Base-by-base conservation (phyloP, 192 early-diverging fungal species). In the Borealophlyctis nickersoniae region DNA sequence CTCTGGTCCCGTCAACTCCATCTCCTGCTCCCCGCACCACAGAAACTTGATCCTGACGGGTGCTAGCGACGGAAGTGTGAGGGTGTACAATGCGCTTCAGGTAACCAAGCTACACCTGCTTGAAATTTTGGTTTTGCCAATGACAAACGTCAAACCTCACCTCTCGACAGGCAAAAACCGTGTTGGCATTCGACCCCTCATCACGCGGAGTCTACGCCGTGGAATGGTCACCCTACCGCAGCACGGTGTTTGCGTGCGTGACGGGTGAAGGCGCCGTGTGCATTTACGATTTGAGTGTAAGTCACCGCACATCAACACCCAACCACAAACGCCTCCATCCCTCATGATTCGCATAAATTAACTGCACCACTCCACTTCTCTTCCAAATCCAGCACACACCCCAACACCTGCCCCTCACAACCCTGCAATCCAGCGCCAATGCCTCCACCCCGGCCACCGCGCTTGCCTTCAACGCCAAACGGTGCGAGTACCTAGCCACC, bases 231-330 rank as follows among this genome's bases (percentile, higher is more conserved):
- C 75, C 71, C 9, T 53, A 60, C 28, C 67, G 74, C 29, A 59
- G 76, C 16, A 69, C 75, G 28, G 76, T 74, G 16, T 78, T 81
- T 48, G 66, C 70, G 1, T 62, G 49, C 27, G 49, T 67, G 3
- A 50, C 55, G 0, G 48, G 39, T 4, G 72, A 78, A 35, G 75
- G 75, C 28, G 55, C 56, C 16, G 27, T 77, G 13, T 72, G 70
- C 64, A 71, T 81, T 28, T 81, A 74, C 62, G 77, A 81, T 62
- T 63, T 81, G 13, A 36, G 71, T 19, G 77, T 79, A 65, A 52
- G 66, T 56, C 24, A 13, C 30, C 49, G 35, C 58, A 3, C n/a
- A n/a, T n/a, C n/a, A n/a, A n/a, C n/a, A n/a, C n/a, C n/a, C n/a
- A n/a, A n/a, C n/a, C n/a, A n/a, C n/a, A n/a, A n/a, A n/a, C n/a